Conservation (phyloP, 306 rosid species). For the Pyrus bretschneideri region DNA sequence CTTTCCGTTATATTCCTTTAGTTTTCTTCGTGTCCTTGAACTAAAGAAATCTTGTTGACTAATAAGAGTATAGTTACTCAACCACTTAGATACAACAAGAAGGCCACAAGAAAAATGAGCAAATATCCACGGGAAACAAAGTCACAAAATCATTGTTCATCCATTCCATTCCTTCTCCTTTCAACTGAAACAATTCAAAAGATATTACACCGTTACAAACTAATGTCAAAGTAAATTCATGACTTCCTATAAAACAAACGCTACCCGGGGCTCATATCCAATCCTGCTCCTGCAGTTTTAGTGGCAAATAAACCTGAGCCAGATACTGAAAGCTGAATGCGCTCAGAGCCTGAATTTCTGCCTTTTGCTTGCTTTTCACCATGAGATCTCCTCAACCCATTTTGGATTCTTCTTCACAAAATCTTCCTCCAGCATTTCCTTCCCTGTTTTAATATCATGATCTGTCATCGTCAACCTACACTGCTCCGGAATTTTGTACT, state of each 20-base stretch:
- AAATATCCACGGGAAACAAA: background rate
- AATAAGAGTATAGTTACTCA: background rate
- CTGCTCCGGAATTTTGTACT: slow-evolving; percentile 88
- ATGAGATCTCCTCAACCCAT: slow-evolving; percentile 91
- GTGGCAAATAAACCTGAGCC: slow-evolving; percentile 79
- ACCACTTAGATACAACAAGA: background rate
- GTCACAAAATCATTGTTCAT: background rate
- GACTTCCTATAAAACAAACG: too few species aligned
- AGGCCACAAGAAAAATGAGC: background rate
- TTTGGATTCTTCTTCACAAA: slow-evolving; percentile 93
- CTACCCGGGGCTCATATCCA: too few species aligned
- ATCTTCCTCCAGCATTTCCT: slow-evolving; percentile 88
- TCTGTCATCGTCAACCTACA: slow-evolving; percentile 89
- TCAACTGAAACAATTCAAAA: background rate
- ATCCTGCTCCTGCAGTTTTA: slow-evolving; percentile 42
- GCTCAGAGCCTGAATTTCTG: slow-evolving; percentile 94
- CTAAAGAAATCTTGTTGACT: background rate
- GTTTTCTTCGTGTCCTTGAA: too few species aligned
- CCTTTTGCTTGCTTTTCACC: slow-evolving; percentile 97
- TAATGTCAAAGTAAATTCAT: background rate
- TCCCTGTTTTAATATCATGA: slow-evolving; percentile 97
- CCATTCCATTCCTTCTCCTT: background rate
- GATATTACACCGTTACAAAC: background rate
- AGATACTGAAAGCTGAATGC: slow-evolving; percentile 84
- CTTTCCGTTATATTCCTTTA: background rate